Base-by-base conservation (phyloP, 192 early-diverging fungal species). In the Podila minutissima region DNA sequence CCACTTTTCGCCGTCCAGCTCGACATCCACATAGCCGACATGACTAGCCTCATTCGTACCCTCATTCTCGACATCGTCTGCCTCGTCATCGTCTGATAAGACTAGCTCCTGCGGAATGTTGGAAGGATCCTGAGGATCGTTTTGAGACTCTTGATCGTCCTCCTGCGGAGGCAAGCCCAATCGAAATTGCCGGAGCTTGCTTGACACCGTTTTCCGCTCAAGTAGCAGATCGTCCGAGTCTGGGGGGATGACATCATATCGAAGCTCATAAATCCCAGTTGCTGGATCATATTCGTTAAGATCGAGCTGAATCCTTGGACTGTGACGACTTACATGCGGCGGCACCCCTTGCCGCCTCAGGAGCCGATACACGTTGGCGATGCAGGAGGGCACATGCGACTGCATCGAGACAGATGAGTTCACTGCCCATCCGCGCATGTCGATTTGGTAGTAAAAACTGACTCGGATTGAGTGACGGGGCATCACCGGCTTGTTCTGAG, bases 361-460 rank as follows among this genome's bases (percentile, higher is more conserved):
- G 3, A 72, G 50, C 10, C 74, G 60, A 32, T 83, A 76, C 2
- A 83, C 69, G 31, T 72, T 76, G 62, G 82, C 74, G 37, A 83
- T 83, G 35, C 82, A 83, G 10, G 74, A 76, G 20, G 82, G 82
- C 4, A 83, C 82, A 46, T 83, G 82, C 3, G 82, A 76, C 57
- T 75, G 74, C 82, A 83, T 71, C 1, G 82, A 83, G 29, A 75
- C 74, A 9, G 82, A 83, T 11, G 82, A 83, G 20, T 83, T 83
- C 51, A 75, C 74, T 0, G 82, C 73, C 82, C 82, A 83, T 24
- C 82, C 73, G 15, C 74, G 70, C 74, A 83, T 72, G 26, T 83
- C 82, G 20, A 83, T 72, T 66, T 83, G 82, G 62, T 83, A 83
- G 24, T 83, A 83, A 61, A 83, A 83, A 24, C 74, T 76, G 69